Base-by-base conservation (phyloP, 2,329 filamentous ascomycete species). In the Trichophaea hybrida region DNA sequence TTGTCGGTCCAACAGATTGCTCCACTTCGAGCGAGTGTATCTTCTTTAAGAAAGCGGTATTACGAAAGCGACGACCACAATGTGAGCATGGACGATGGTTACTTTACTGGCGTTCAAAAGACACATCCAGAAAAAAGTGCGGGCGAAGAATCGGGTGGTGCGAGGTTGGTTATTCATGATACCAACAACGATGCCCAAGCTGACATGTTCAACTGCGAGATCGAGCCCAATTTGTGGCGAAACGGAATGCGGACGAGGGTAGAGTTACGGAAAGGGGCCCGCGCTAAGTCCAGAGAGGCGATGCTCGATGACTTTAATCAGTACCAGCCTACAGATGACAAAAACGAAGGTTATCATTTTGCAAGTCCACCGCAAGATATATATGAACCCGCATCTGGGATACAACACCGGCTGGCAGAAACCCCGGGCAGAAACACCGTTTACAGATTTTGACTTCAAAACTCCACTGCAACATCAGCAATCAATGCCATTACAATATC, bases 61-160 rank as follows among this genome's bases (percentile, higher is more conserved):
- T 77, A 80, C 17, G 78, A 81, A 32, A 79, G 79, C 57, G 74
- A 75, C 3, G 83, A 84, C 57, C 86, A 90, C 62, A 83, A 87
- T 55, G 75, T 84, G 34, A 75, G 75, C 17, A 76, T 80, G 35
- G 79, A 77, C 13, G 84, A 88, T 62, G 87, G 91, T 61, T 88
- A 88, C 67, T 78, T 89, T 61, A 80, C 78, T 60, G 78, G 77
- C 32, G 73, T 79, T n/a, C 59, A 59, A 49, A 13, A 58, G 59
- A 34, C 58, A 52, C 44, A 59, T 17, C 8, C 51, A 38, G 34
- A 55, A n/a, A 43, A 51, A 5, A 57, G 49, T 12, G 59, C 35
- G 17, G 58, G 50, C 32, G 56, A 62, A 43, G 62, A 63, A 46
- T 50, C 58, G n/a, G 53, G 54, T 12, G 59, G 55, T 6, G 59